phyloP scores from a whole-genome alignment of 345 rosid genomes.

The Citrus cavaleriei region DNA sequence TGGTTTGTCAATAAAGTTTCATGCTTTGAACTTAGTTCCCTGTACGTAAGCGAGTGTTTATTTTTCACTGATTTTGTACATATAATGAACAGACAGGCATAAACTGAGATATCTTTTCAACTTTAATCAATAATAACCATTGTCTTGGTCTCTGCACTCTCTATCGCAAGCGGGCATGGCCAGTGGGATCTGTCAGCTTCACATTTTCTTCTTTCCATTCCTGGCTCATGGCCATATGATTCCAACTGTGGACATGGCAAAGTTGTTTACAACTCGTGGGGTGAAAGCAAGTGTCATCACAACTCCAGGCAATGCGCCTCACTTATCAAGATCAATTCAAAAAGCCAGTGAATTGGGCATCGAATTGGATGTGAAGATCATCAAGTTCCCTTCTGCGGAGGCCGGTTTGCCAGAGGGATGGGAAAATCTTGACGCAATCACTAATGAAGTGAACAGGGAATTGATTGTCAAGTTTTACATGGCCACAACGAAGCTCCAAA shows the following conservation, averaged over 20 bases:
- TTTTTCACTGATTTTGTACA: no score
- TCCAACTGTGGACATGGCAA: conserved; percentile 51
- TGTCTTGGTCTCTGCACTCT: no score
- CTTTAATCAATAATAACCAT: no score
- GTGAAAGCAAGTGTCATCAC: conserved; percentile 44
- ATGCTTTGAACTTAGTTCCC: no score
- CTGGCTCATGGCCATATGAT: conserved; percentile 63
- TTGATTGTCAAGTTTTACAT: conserved; percentile 20
- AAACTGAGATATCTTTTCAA: no score
- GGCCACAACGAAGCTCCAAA: conserved; percentile 32
- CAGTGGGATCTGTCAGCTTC: conserved; percentile 22
- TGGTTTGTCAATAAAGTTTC: no score
- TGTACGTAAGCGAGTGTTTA: no score
- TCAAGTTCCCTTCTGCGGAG: conserved; percentile 40
- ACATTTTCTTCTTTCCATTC: conserved; percentile 41
- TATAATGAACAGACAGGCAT: no score
- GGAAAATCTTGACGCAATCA: conserved; percentile 33
- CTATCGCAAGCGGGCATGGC: conserved; percentile 12
- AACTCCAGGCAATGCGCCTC: conserved; percentile 35
- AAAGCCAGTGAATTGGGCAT: conserved; percentile 20
- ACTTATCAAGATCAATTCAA: conserved; percentile 27
- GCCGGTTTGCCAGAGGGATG: conserved; percentile 46
- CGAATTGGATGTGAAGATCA: conserved; percentile 23
- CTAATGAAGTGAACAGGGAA: not conserved
- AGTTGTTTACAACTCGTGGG: conserved; percentile 39